Evolutionary conservation across 2,329 filamentous ascomycete species (phyloP).

Genomic region (Microcyclospora pomicola): DNA sequence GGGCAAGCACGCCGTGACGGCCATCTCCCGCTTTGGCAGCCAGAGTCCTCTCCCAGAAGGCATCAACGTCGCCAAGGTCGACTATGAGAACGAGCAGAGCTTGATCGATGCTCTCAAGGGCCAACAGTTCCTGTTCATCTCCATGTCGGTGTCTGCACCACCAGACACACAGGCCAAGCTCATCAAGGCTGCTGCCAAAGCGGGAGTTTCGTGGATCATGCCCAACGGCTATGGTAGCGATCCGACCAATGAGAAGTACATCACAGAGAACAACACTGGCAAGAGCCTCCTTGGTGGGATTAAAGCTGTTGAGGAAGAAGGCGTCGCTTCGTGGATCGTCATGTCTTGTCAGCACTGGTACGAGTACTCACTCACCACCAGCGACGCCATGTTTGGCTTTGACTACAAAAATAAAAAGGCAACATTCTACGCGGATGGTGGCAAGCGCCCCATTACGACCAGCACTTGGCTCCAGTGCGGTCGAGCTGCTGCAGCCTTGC

Average conservation of each 20-base stretch:
- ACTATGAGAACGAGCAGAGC: conserved; percentile 34
- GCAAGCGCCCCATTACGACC: background rate
- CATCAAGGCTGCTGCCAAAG: conserved; percentile 22
- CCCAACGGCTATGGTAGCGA: conserved; percentile 22
- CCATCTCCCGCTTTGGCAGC: conserved; percentile 34
- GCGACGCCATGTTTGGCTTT: conserved; percentile 25
- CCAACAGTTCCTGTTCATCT: conserved; percentile 28
- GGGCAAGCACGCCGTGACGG: conserved; percentile 37
- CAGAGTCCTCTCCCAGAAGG: conserved; percentile 27
- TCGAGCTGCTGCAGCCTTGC: too few relatives aligned
- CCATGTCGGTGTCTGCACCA: conserved; percentile 20
- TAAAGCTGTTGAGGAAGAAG: background rate
- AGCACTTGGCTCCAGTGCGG: background rate
- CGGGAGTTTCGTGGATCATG: conserved; percentile 23
- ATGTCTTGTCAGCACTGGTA: conserved; percentile 12
- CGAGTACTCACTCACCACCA: background rate
- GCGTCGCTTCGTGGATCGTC: conserved; percentile 5
- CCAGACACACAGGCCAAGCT: conserved; percentile 18
- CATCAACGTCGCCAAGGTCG: conserved; percentile 26
- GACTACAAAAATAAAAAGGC: conserved; percentile 8
- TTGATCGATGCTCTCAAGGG: conserved; percentile 24
- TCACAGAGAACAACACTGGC: conserved; percentile 1
- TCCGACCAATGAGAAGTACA: conserved; percentile 6
- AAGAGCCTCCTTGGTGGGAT: background rate
- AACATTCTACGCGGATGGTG: conserved; percentile 14